phyloP scores from a whole-genome alignment of 2,329 filamentous ascomycete genomes.

The Trichoderma sp. region DNA sequence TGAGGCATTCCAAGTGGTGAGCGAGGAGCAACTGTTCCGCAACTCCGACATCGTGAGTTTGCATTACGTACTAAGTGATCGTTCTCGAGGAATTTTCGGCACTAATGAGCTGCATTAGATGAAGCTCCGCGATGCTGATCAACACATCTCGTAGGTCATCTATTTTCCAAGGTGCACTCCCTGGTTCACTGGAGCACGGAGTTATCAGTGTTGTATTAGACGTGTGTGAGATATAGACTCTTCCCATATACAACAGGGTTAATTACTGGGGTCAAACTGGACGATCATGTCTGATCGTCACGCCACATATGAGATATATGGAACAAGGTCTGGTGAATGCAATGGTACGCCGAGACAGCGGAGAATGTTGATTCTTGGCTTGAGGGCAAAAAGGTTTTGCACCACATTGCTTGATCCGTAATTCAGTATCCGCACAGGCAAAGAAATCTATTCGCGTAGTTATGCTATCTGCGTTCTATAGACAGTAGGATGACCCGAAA shows the following conservation, averaged over 20 bases:
- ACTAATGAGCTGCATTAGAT: constrained; percentile 55
- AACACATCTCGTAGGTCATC: constrained; percentile 71
- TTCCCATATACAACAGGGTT: constrained; percentile 37
- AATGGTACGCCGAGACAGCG: constrained; percentile 65
- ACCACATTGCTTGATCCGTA: constrained; percentile 10
- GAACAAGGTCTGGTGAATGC: constrained; percentile 59
- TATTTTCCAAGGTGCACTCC: constrained; percentile 62
- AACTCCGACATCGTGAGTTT: constrained; percentile 42
- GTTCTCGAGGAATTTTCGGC: constrained; percentile 59
- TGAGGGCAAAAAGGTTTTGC: constrained; percentile 22
- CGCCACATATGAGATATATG: constrained; percentile 73
- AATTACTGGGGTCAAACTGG: constrained; percentile 41
- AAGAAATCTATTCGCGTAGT: neutral
- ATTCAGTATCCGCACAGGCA: neutral
- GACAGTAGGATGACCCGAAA: neutral
- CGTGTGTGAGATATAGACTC: constrained; percentile 70
- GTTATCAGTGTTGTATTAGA: constrained; percentile 68
- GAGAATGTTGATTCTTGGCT: constrained; percentile 58
- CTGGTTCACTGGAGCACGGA: constrained; percentile 56
- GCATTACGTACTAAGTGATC: constrained; percentile 63
- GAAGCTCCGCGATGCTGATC: constrained; percentile 62
- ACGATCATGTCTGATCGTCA: constrained; percentile 59
- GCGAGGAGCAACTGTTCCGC: constrained; percentile 61
- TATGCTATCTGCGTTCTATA: neutral
- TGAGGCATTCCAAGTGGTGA: constrained; percentile 55